Conservation (phyloP, 176 grass and related monocot genomes). For the Juncus effusus region DNA sequence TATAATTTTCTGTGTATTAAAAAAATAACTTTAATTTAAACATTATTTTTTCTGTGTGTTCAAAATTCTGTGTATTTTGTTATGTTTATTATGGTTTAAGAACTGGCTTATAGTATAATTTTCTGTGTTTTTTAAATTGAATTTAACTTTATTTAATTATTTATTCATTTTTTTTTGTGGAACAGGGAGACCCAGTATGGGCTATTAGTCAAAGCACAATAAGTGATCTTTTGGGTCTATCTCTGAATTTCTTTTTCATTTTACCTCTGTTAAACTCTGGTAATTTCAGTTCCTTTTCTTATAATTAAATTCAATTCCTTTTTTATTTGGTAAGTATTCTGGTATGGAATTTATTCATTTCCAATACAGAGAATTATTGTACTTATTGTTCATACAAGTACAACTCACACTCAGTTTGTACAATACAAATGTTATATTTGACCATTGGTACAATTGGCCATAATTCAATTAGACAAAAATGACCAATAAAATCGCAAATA, state of each 20-base stretch:
- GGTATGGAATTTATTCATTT: not conserved
- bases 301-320: no score
- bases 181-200: conserved; percentile 79
- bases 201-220: conserved; percentile 60
- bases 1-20: no score
- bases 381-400: no score
- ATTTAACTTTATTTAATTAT: conserved; percentile 3
- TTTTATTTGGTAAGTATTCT: no score
- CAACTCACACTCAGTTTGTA: no score
- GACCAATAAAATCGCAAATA: not conserved
- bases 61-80: no score
- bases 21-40: no score
- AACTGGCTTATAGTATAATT: not conserved
- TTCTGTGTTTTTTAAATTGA: not conserved
- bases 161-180: not conserved
- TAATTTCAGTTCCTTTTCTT: conserved; percentile 22
- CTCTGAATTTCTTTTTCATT: conserved; percentile 91
- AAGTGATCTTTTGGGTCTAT: conserved; percentile 63
- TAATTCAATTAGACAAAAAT: conserved; percentile 21
- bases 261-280: conserved; percentile 67
- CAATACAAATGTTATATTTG: no score
- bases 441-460: not conserved
- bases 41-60: no score
- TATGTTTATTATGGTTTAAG: not conserved
- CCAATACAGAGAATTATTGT: no score